Conservation (phyloP, 2,329 filamentous ascomycete genomes). For the Blastomyces silverae region DNA sequence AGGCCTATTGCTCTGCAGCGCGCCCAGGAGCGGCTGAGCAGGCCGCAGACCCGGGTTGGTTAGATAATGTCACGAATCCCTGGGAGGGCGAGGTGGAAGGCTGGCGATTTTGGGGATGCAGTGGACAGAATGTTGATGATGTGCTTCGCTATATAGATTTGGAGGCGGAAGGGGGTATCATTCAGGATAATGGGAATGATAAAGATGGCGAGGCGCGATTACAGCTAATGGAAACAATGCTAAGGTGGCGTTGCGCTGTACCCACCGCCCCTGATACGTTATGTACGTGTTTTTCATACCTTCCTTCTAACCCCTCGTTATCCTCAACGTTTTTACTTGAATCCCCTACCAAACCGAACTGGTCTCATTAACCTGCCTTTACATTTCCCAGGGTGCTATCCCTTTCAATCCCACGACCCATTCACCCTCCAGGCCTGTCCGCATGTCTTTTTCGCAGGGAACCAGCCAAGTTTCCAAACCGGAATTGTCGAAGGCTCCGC, state of each 20-base stretch:
- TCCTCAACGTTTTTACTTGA: not conserved
- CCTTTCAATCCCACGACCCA: slow-evolving; percentile 88
- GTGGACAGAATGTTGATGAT: slow-evolving; percentile 90
- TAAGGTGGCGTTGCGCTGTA: slow-evolving; percentile 82
- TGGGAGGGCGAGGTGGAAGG: slow-evolving; percentile 88
- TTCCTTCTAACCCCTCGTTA: not conserved
- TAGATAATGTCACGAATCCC: slow-evolving; percentile 86
- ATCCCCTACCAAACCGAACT: not conserved
- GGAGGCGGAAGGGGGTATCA: slow-evolving; percentile 25
- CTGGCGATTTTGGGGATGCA: slow-evolving; percentile 77
- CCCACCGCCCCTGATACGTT: slow-evolving; percentile 94
- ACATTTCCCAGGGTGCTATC: slow-evolving; percentile 69
- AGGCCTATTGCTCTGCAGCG: slow-evolving; percentile 53
- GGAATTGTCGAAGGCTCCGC: slow-evolving; percentile 50
- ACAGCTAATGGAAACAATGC: slow-evolving; percentile 89
- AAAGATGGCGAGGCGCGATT: slow-evolving; percentile 60
- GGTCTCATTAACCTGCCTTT: slow-evolving; percentile 18
- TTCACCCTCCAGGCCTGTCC: slow-evolving; percentile 81
- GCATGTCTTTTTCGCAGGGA: slow-evolving; percentile 85
- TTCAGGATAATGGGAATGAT: slow-evolving; percentile 22
- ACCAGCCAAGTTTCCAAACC: slow-evolving; percentile 71
- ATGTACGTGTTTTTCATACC: slow-evolving; percentile 53
- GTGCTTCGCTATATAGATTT: slow-evolving; percentile 79
- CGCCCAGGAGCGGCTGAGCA: slow-evolving; percentile 29
- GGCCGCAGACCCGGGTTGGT: slow-evolving; percentile 57